phyloP scores from a whole-genome alignment of 345 rosid species.

The Aethionema arabicum region DNA sequence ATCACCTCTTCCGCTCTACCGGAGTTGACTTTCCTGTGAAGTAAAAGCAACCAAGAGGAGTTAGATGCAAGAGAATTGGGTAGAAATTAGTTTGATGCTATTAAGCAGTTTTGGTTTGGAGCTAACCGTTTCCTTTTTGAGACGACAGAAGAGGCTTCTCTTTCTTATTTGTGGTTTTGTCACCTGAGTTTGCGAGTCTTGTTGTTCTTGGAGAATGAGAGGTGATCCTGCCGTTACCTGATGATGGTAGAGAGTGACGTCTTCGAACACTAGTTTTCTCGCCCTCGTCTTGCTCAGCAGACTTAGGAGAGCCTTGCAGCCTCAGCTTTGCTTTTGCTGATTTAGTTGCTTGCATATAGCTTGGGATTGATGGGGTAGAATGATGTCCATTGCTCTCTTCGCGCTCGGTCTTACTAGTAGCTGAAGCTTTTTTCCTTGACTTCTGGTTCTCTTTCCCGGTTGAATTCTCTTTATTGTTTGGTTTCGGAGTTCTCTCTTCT shows the following conservation, averaged over 20 bases:
- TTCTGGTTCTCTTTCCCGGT: slow-evolving; percentile 49
- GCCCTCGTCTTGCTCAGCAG: slow-evolving; percentile 54
- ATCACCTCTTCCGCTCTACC: slow-evolving; percentile 63
- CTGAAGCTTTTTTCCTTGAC: slow-evolving; percentile 50
- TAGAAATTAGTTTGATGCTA: slow-evolving; percentile 13
- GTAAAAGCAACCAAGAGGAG: slow-evolving; percentile 3
- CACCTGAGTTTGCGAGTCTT: slow-evolving; percentile 48
- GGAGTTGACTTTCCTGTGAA: slow-evolving; percentile 59
- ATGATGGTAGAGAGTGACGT: slow-evolving; percentile 78
- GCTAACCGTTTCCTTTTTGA: slow-evolving; percentile 64
- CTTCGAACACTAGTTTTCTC: slow-evolving; percentile 58
- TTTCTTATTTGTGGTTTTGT: slow-evolving; percentile 57
- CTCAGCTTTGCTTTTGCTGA: slow-evolving; percentile 92
- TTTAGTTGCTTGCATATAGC: slow-evolving; percentile 91
- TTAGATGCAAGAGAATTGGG: slow-evolving; percentile 12
- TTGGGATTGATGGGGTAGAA: slow-evolving; percentile 65
- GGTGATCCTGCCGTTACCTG: slow-evolving; percentile 57
- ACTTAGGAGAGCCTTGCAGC: slow-evolving; percentile 69
- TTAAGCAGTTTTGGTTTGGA: background rate
- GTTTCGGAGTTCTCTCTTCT: slow-evolving; percentile 46
- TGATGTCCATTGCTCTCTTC: slow-evolving; percentile 62
- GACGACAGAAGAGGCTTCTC: slow-evolving; percentile 53
- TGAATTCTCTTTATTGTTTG: slow-evolving; percentile 49
- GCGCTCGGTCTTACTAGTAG: slow-evolving; percentile 51
- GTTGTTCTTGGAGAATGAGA: slow-evolving; percentile 79